Conservation (phyloP, 805 yeast species). For the Schizosaccharomyces osmophilus region DNA sequence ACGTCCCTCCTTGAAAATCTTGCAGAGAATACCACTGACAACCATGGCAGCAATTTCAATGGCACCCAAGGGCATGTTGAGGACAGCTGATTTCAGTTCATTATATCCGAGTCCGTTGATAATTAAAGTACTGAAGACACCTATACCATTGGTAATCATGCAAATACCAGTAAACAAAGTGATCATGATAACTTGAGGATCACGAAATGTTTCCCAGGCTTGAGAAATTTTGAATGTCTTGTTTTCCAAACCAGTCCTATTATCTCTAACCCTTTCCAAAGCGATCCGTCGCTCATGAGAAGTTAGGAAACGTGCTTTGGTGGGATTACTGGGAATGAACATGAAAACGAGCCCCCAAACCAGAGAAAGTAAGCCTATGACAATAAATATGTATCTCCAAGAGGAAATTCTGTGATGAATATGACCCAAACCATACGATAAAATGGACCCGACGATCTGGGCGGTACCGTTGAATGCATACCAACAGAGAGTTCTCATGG, state of each 20-base stretch:
- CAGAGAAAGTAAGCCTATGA: constrained; percentile 30
- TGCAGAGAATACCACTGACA: constrained; percentile 11
- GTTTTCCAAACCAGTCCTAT: constrained; percentile 30
- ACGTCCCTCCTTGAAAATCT: constrained; percentile 2
- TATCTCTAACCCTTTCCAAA: constrained; percentile 24
- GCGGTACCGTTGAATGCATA: constrained; percentile 18
- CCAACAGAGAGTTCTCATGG: constrained; percentile 24
- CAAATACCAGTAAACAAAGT: constrained; percentile 17
- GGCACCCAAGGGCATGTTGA: constrained; percentile 16
- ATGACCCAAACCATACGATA: constrained; percentile 23
- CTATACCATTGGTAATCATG: constrained; percentile 20
- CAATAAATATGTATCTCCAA: constrained; percentile 32
- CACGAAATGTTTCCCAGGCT: constrained; percentile 22
- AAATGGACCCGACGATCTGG: constrained; percentile 21
- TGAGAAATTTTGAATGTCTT: constrained; percentile 25
- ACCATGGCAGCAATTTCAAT: constrained; percentile 12
- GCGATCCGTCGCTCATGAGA: constrained; percentile 21
- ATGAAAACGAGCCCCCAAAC: constrained; percentile 21
- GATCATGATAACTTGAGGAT: constrained; percentile 22
- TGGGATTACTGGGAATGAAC: constrained; percentile 27
- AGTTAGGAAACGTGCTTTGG: constrained; percentile 19
- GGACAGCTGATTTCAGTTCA: constrained; percentile 13
- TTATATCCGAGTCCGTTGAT: constrained; percentile 14
- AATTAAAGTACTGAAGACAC: constrained; percentile 14
- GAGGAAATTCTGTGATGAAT: constrained; percentile 12